Conservation (phyloP, 345 rosid genomes). For the Alliaria petiolata region DNA sequence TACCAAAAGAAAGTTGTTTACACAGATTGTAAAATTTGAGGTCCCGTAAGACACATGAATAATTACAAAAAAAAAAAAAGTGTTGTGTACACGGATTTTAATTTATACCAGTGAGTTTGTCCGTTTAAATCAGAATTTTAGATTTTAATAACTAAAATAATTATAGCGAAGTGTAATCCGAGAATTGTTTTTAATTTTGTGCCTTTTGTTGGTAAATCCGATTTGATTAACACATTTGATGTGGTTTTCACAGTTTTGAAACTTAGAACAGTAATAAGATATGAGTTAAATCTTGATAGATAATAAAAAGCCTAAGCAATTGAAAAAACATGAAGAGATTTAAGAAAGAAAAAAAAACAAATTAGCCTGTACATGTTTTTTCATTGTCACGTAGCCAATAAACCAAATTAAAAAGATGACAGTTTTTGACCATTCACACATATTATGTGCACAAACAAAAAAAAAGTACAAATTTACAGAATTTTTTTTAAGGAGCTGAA, state of each 20-base stretch:
- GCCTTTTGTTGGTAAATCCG: too few species aligned
- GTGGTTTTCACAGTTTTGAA: too few species aligned
- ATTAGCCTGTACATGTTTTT: conserved; percentile 24
- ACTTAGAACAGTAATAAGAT: not conserved
- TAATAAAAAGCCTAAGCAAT: not conserved
- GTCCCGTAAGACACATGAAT: too few species aligned
- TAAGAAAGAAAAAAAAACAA: not conserved
- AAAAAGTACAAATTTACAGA: conserved; percentile 35
- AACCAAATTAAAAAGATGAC: conserved; percentile 20
- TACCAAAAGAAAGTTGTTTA: too few species aligned
- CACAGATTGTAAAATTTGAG: too few species aligned
- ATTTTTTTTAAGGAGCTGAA: conserved; percentile 26
- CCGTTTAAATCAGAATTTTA: not conserved
- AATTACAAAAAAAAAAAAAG: too few species aligned
- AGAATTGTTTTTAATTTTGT: too few species aligned
- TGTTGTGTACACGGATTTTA: not conserved
- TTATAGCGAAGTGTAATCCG: too few species aligned
- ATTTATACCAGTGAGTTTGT: not conserved
- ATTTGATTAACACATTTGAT: too few species aligned
- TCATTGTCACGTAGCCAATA: conserved; percentile 19
- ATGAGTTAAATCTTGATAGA: too few species aligned
- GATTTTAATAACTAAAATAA: too few species aligned
- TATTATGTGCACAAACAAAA: conserved; percentile 31
- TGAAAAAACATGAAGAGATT: not conserved
- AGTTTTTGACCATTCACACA: conserved; percentile 30